phyloP scores from a whole-genome alignment of 208 protist species.

The Trypanosoma avium region DNA sequence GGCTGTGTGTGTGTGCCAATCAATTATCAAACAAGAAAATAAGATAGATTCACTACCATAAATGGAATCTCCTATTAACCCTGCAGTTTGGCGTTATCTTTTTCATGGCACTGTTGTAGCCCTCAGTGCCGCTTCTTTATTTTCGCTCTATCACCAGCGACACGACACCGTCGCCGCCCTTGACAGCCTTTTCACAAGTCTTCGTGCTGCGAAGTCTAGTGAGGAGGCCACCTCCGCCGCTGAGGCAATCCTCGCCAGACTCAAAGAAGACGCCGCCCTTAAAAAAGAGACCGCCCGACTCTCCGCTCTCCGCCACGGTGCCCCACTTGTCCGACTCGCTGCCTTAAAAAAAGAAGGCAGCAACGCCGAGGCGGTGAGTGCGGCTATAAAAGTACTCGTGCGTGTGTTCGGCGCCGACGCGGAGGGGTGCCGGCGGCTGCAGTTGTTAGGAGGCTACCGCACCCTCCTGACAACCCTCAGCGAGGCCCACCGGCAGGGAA shows the following conservation, averaged over 20 bases:
- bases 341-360: constrained; percentile 67
- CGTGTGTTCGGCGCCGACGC: constrained; percentile 64
- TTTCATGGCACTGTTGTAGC: constrained; percentile 60
- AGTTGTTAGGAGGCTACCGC: constrained; percentile 56
- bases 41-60: too few species aligned
- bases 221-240: constrained; percentile 38
- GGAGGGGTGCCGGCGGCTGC: constrained; percentile 45
- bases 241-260: constrained; percentile 44
- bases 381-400: constrained; percentile 48
- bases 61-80: constrained; percentile 90
- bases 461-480: constrained; percentile 66
- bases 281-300: constrained; percentile 52
- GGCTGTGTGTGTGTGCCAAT: not conserved
- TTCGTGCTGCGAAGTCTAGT: constrained; percentile 39
- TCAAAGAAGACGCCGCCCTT: constrained; percentile 63
- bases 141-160: constrained; percentile 82
- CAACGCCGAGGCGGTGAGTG: constrained; percentile 49
- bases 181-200: constrained; percentile 30
- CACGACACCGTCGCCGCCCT: constrained; percentile 53
- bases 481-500: constrained; percentile 79
- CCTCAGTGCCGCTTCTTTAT: constrained; percentile 48
- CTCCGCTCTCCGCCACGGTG: constrained; percentile 45
- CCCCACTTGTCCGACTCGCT: constrained; percentile 48
- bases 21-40: too few species aligned
- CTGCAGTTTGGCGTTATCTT: constrained; percentile 62